Base-by-base conservation (phyloP, 2,329 filamentous ascomycete species). In the Pseudodiploospora longispora region DNA sequence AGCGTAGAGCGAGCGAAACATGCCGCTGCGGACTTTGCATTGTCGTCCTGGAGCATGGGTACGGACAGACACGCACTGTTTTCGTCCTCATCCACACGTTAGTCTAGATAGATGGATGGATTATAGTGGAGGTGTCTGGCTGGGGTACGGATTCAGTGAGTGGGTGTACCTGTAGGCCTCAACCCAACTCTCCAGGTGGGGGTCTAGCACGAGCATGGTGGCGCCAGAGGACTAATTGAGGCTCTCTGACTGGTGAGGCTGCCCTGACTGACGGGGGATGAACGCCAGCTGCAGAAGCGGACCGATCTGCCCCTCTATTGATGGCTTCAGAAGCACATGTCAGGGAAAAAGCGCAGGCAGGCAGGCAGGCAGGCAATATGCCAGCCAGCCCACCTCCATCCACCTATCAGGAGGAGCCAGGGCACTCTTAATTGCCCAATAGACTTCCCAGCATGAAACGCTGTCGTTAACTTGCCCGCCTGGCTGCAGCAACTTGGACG, bases 311-410 rank as follows among this genome's bases (percentile, higher is more conserved):
- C 44, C 47, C 48, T 53, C 46, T 43, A 41, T 45, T 35, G 27
- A 42, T 46, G 36, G 44, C 40, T 35, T 36, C 45, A 38, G 41
- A 44, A 50, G 48, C 56, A 59, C 54, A 56, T 59, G 53, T 54
- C 53, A 57, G 48, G 31, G 53, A 52, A 54, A 46, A 48, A 51
- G 37, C 49, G 41, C 45, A 58, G 50, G 50, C 52, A 19, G 19
- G 19, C 19, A 19, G 3, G 41, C 45, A 58, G 50, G 50, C 52
- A 19, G 19, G 19, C 19, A 19, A 19, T 19, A 19, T 19, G 19
- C 19, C 19, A 19, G 19, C 19, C 19, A 19, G 19, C 19, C 19
- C 19, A 19, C 27, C 19, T 10, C 40, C 10, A 34, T 44, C 28
- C 19, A 19, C 19, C 19, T 19, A 19, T 19, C 19, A 19, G 19